Evolutionary conservation across 805 yeast species (phyloP), one percentile per base, ranked within the genome.

Genomic region (Candida germanica): DNA sequence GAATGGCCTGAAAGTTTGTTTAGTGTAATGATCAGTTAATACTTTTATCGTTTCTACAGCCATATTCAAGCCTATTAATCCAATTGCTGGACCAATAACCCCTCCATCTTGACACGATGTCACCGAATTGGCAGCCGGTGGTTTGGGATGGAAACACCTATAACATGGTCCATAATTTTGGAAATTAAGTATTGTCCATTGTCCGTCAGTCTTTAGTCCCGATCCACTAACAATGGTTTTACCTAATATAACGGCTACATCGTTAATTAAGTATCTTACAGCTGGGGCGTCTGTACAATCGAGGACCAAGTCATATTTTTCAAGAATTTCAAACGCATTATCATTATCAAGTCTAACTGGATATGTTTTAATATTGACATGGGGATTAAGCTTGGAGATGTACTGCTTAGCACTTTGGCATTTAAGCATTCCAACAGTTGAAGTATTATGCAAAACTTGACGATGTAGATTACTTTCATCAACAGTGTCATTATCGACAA

Each of bases 281-380:
- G 78, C 75, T 9, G 98, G 98, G 1, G 91, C 79, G 59, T 93
- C 99, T 0, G 98, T 91, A 53, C 98, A 94, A 58, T 93, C 99
- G 14, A 93, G 63, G 3, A 93, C 77, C 21, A 83, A 42, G 51
- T 91, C 96, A 58, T 84, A 88, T 3, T 61, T 47, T n/a, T 56
- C 48, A 32, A 88, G 68, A 1, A 87, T 73, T 0, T 59, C 71
- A 47, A 83, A 77, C 0, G 87, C 83, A 56, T 87, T 88, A 0
- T 47, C 51, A 25, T 73, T 62, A 2, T 67, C 50, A 16, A 86
- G 58, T 29, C 81, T 64, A 8, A 58, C 65, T 1, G 79, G 73
- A 50, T 77, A 75, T 0, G 84, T 69, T 0, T 43, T 46, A 1
- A 83, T 71, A 0, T 55, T 47, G 5, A 89, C 86, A 46, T 73